phyloP scores from a whole-genome alignment of 2,329 filamentous ascomycete genomes.

The Penicillium sp. region DNA sequence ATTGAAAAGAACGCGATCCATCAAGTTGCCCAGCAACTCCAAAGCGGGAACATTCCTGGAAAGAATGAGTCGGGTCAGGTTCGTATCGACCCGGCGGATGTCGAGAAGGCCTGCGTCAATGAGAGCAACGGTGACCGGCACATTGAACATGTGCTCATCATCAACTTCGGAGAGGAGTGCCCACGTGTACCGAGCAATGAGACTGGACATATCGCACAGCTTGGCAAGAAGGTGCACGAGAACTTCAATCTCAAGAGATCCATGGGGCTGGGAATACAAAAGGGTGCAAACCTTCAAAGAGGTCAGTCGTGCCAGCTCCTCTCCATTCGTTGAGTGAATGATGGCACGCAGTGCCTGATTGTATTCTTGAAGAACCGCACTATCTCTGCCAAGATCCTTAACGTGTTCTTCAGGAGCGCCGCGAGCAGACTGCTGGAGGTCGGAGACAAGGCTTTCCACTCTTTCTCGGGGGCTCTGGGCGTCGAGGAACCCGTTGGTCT shows the following conservation, averaged over 20 bases:
- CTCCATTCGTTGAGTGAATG: constrained; percentile 48
- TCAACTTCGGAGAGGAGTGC: constrained; percentile 45
- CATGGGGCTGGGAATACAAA: constrained; percentile 49
- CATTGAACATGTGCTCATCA: constrained; percentile 55
- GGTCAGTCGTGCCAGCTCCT: constrained; percentile 48
- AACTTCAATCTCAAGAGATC: constrained; percentile 54
- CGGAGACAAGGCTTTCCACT: constrained; percentile 47
- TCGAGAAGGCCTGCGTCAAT: constrained; percentile 54
- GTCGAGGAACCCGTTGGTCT: constrained; percentile 52
- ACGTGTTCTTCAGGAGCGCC: constrained; percentile 52
- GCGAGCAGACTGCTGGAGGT: constrained; percentile 49
- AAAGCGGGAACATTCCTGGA: constrained; percentile 63
- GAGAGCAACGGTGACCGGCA: constrained; percentile 52
- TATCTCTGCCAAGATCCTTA: constrained; percentile 48
- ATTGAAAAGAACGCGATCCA: constrained; percentile 69
- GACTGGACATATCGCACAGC: constrained; percentile 53
- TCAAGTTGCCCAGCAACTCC: constrained; percentile 67
- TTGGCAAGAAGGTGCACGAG: constrained; percentile 53
- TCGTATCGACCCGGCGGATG: constrained; percentile 57
- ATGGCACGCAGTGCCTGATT: constrained; percentile 49
- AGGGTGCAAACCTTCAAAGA: constrained; percentile 50
- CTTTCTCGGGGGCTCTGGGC: constrained; percentile 46
- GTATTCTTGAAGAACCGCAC: constrained; percentile 50
- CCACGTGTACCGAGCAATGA: constrained; percentile 47
- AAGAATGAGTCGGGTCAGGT: constrained; percentile 63